Evolutionary conservation across 148 eudicot genomes (phyloP), one percentile per base, ranked within the genome.

Genomic region (Cornus controversa): DNA sequence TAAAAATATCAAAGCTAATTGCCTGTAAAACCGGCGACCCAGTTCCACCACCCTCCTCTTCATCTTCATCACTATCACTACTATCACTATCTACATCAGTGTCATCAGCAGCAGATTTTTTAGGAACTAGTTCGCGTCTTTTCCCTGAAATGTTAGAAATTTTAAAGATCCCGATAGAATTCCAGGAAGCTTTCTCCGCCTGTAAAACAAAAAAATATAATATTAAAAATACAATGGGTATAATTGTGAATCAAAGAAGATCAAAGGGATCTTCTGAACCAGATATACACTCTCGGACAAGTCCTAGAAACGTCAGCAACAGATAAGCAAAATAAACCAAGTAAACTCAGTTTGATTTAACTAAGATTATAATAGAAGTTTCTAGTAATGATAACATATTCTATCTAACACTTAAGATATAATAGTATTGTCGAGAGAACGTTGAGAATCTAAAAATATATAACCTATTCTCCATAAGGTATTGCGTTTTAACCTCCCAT

Each of bases 81-180:
- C 88, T 87, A 28, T 93, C 94, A 82, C 89, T 87, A 53, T 91
- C 99, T 86, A 84, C 86, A 77, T 93, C 99, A 74, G 92, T 76
- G 75, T 81, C 97, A 78, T 85, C 88, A 45, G 81, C 81, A 36
- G 50, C 45, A 63, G 83, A 20, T 67, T 77, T 89, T 47, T 82
- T 72, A 58, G 97, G 98, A 36, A 96, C 83, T 76, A 91, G 79
- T 3, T 87, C 91, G 71, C 93, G 90, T 78, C 87, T 90, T 86
- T 92, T 93, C 2, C 99, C 99, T 73, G 91, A 85, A 54, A 96
- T 81, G 66, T 90, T 93, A 24, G 97, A 90, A 36, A 96, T 62
- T 85, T 92, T 96, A 83, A 90, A 90, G 70, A 96, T 86, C 69
- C 89, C 99, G 77, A 96, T 88, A 40, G 83, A 88, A 81, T 96